Evolutionary conservation across 2,329 filamentous ascomycete species (phyloP), one percentile per base, ranked within the genome.

Genomic region (Nannizziopsis arthrosporioides): DNA sequence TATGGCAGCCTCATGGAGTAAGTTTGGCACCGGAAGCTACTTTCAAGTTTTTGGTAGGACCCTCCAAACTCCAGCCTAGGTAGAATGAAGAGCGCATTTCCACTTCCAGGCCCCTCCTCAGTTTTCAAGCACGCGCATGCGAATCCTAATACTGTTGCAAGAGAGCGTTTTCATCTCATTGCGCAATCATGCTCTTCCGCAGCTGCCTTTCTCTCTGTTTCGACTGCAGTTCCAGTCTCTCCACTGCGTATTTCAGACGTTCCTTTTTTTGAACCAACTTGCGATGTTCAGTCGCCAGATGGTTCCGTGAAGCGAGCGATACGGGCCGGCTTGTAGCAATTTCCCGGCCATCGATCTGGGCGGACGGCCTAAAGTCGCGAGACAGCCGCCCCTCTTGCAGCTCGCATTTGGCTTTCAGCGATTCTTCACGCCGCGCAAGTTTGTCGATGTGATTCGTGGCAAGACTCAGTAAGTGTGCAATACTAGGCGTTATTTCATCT

Each of bases 401-500:
- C 53, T 94, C 86, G 39, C 81, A 79, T 57, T 86, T 83, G 1
- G 88, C 86, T 56, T 89, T 86, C 32, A 94, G 74, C 0, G 82
- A 82, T 61, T 93, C 82, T 63, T 94, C 85, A 55, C 86, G 83
- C 5, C 88, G 80, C 45, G 84, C 84, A 37, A 90, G 80, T 50
- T 86, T 85, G 57, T 89, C 85, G 35, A 93, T 76, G 60, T 94
- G 83, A 53, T 82, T 80, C 55, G 87, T 81, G n/a, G 88, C 86
- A 55, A 88, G 82, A 53, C 81, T 77, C 44, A 95, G 80, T 1
- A 95, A 78, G 50, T 80, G 77, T 27, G 81, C 73, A 54, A 94
- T 84, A 64, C 87, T 88, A 7, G 89, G 89, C n/a, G 83, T 82
- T 56, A 94, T 92, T 63, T 94, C 88, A 59, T 86, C 84, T 57